A percentile compares a stretch with the other conserved stretches of the same genome.
Evolutionary conservation across 2,329 filamentous ascomycete species (phyloP).

Genomic region (Ophiostoma sp.): DNA sequence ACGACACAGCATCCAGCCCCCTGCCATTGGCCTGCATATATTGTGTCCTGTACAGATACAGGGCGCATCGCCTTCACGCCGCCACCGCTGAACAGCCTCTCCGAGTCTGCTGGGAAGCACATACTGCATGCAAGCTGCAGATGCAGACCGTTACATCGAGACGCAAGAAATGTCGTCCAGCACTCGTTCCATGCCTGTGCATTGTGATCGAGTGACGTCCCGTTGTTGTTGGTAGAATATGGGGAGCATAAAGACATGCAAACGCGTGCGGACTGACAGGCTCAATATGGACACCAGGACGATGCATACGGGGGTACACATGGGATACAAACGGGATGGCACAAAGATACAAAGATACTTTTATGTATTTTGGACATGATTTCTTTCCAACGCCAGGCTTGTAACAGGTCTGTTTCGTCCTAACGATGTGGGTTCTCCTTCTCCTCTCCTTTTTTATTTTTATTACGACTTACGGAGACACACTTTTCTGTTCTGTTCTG

Average conservation of each 20-base stretch:
- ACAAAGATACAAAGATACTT: neutral
- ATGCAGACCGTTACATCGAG: conserved; percentile 8
- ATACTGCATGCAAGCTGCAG: conserved; percentile 2
- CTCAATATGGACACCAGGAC: neutral
- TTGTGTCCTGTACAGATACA: neutral
- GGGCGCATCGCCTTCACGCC: neutral
- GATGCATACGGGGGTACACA: neutral
- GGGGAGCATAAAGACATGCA: neutral
- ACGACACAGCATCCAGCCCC: neutral
- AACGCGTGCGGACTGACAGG: neutral
- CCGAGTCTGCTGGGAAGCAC: neutral
- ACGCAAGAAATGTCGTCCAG: neutral
- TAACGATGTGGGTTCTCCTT: neutral
- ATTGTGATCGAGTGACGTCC: neutral
- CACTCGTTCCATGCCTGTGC: conserved; percentile 5
- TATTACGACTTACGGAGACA: neutral
- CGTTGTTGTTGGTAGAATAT: neutral
- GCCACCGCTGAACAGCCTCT: neutral
- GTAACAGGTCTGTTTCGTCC: neutral
- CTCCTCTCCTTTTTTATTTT: neutral
- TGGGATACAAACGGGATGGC: neutral
- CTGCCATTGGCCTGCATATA: neutral
- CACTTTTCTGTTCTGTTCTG: neutral
- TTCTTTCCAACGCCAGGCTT: neutral
- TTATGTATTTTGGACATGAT: no score